Conservation (phyloP, 805 yeast genomes). For the Wickerhamiella hasegawae region DNA sequence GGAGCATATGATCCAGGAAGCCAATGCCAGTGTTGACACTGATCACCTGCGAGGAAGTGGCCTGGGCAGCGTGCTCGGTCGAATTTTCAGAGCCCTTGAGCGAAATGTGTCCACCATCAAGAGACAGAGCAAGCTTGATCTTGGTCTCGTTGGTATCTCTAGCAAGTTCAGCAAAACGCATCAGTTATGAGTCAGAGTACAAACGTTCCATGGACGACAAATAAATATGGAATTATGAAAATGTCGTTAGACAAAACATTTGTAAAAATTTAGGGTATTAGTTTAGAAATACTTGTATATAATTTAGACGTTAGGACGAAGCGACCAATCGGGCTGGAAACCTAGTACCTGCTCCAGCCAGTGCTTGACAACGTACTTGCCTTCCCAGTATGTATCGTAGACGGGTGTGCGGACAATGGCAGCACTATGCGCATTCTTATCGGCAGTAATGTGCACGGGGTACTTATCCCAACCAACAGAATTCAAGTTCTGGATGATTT, state of each 20-base stretch:
- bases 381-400: conserved; percentile 46
- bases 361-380: conserved; percentile 49
- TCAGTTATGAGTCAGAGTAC: not conserved
- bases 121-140: conserved; percentile 66
- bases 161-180: conserved; percentile 30
- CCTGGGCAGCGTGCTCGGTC: conserved; percentile 41
- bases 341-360: conserved; percentile 34
- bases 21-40: conserved; percentile 85
- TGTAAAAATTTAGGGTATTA: too few species aligned
- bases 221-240: too few species aligned
- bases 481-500: conserved; percentile 43
- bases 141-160: conserved; percentile 87
- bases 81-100: conserved; percentile 37
- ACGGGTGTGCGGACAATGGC: conserved; percentile 50
- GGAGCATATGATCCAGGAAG: conserved; percentile 92
- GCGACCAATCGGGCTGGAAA: not conserved
- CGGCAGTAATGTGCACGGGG: conserved; percentile 51
- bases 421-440: conserved; percentile 66
- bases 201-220: not conserved
- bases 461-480: conserved; percentile 48
- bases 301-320: not conserved
- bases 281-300: too few species aligned
- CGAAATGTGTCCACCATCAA: conserved; percentile 72
- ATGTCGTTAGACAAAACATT: too few species aligned
- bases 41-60: conserved; percentile 55